Conservation (phyloP, 179 eudicot genomes). For the Beta macrorhiza region DNA sequence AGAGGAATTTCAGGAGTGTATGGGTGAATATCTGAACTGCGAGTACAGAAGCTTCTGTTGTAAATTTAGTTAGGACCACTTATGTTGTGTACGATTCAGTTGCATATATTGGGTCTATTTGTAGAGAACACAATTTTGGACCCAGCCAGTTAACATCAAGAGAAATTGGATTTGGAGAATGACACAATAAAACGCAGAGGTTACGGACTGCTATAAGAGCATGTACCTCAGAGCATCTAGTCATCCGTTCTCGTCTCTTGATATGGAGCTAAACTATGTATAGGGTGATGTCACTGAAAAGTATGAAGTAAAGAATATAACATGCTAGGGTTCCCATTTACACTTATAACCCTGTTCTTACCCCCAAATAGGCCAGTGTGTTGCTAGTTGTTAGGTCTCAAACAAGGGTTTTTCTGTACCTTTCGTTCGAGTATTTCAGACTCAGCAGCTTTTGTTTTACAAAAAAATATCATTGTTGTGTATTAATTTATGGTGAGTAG, state of each 20-base stretch:
- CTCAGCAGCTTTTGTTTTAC: neutral
- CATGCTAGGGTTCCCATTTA: slow-evolving; percentile 19
- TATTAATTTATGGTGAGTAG: slow-evolving; percentile 21
- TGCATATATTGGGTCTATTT: slow-evolving; percentile 29
- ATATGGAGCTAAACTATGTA: slow-evolving; percentile 29
- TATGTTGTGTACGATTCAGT: slow-evolving; percentile 17
- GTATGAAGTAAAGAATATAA: slow-evolving; percentile 15
- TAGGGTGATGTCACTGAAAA: slow-evolving; percentile 19
- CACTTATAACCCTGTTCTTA: slow-evolving; percentile 2
- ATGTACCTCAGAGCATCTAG: slow-evolving; percentile 4
- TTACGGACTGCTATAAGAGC: slow-evolving; percentile 7
- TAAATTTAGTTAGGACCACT: slow-evolving; percentile 24
- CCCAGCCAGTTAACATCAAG: slow-evolving; percentile 23
- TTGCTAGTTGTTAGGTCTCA: slow-evolving; percentile 7
- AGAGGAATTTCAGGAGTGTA: neutral
- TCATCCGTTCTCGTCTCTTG: slow-evolving; percentile 8
- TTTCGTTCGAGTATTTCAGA: neutral
- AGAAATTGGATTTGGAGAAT: neutral
- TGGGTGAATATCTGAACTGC: slow-evolving; percentile 21
- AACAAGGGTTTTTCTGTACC: slow-evolving; percentile 9
- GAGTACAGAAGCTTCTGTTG: slow-evolving; percentile 28
- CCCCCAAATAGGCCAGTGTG: slow-evolving; percentile 16
- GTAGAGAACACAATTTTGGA: slow-evolving; percentile 41
- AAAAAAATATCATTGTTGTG: slow-evolving; percentile 9
- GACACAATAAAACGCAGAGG: slow-evolving; percentile 21